Conservation (phyloP, 305 asterid genomes). For the Fraxinus sp. region DNA sequence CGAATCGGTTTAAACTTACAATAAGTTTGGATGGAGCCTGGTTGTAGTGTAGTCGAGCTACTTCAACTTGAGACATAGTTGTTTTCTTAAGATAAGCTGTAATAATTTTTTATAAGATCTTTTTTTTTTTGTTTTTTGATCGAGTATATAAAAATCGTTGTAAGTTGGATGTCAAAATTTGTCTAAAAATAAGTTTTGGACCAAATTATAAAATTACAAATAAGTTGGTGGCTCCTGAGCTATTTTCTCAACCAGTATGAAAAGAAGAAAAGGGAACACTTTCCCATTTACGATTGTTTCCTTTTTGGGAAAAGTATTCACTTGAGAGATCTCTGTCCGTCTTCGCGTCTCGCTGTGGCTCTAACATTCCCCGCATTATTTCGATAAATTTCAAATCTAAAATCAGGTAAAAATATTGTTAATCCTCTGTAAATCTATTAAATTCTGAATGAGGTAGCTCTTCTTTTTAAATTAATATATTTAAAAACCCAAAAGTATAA, state of each 20-base stretch:
- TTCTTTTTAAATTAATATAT: neutral
- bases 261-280: neutral
- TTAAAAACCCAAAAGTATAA: neutral
- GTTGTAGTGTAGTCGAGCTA: neutral
- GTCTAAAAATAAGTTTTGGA: neutral
- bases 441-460: neutral
- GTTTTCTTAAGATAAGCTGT: neutral
- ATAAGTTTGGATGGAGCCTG: neutral
- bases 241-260: neutral
- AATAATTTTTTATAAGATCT: neutral
- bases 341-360: slow-evolving; percentile 12
- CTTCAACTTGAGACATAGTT: neutral
- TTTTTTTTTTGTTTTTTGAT: neutral
- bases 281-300: neutral
- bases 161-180: neutral
- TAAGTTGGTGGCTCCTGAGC: neutral
- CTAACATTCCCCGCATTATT: slow-evolving; percentile 13
- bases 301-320: slow-evolving; percentile 4
- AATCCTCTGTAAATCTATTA: neutral
- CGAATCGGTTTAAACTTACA: neutral
- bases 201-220: neutral
- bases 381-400: slow-evolving; percentile 20
- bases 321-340: slow-evolving; percentile 19
- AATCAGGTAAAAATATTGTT: slow-evolving; percentile 25
- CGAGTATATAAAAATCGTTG: neutral